Percentiles rank a stretch among this genome's conserved stretches.
phyloP scores from a whole-genome alignment of 306 rosid species.

The Cucurbita ficifolia region DNA sequence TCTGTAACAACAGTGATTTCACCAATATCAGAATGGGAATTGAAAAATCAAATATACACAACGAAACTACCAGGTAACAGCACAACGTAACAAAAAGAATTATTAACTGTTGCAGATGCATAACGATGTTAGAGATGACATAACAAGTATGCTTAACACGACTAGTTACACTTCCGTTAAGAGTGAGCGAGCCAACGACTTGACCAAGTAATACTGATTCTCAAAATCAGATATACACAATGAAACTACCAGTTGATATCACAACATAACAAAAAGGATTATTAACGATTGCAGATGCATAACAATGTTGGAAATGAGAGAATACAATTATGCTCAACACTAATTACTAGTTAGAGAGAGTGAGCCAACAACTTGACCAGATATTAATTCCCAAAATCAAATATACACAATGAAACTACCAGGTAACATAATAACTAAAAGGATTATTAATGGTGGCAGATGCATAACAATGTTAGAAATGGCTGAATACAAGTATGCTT shows the following conservation, averaged over 20 bases:
- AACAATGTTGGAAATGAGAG: not conserved
- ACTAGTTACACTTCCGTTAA: not conserved
- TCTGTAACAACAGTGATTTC: constrained; percentile 28
- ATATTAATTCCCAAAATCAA: not conserved
- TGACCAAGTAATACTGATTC: no score
- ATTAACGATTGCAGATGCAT: not conserved
- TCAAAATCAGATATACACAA: not conserved
- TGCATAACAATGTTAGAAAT: not conserved
- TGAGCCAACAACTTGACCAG: no score
- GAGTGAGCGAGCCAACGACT: no score
- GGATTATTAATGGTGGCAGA: not conserved
- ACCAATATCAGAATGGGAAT: not conserved
- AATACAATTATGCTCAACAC: not conserved
- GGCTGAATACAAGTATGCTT: not conserved
- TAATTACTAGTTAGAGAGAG: no score
- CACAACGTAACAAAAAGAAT: not conserved
- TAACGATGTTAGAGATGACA: no score
- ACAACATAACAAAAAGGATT: not conserved
- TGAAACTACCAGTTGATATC: not conserved
- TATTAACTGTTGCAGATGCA: no score
- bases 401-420: not conserved
- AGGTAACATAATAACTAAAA: not conserved
- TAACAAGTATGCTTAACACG: not conserved
- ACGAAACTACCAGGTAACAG: not conserved
- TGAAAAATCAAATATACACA: not conserved